Evolutionary conservation across 192 early-diverging fungal genomes (phyloP).

Genomic region (Coemansia sp.): DNA sequence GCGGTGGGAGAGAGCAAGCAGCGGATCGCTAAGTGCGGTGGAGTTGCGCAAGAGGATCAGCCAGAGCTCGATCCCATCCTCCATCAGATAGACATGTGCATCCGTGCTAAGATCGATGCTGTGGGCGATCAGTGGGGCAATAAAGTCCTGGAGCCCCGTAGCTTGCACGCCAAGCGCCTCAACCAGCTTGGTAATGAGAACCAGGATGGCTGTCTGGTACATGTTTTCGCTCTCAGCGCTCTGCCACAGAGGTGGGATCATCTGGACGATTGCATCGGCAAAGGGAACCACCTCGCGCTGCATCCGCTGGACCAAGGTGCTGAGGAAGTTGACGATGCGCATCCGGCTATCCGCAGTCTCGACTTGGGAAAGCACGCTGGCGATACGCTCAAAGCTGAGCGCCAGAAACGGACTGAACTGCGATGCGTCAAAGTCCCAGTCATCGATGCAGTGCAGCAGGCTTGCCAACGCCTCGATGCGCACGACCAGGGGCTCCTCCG

Average conservation of each 20-base stretch:
- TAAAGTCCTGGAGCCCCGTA: conserved; percentile 66
- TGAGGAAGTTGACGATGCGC: conserved; percentile 71
- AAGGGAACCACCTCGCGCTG: conserved; percentile 73
- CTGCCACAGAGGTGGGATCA: conserved; percentile 83
- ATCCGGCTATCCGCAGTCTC: conserved; percentile 76
- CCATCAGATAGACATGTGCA: conserved; percentile 78
- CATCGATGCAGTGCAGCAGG: conserved; percentile 70
- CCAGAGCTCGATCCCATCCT: conserved; percentile 93
- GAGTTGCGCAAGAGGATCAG: conserved; percentile 74
- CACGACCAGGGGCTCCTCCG: conserved; percentile 77
- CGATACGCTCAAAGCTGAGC: conserved; percentile 59
- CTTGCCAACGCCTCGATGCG: conserved; percentile 73
- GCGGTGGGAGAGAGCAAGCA: conserved; percentile 64
- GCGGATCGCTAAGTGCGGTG: conserved; percentile 46
- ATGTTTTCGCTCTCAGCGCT: conserved; percentile 71
- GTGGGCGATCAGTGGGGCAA: conserved; percentile 73
- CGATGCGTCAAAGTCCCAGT: conserved; percentile 82
- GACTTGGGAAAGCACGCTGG: conserved; percentile 61
- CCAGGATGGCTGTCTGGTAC: conserved; percentile 77
- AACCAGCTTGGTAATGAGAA: conserved; percentile 75
- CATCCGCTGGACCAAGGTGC: conserved; percentile 75
- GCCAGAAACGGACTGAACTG: conserved; percentile 70
- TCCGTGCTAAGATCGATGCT: conserved; percentile 67
- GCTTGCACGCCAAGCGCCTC: conserved; percentile 71
- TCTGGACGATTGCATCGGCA: conserved; percentile 66